Base-by-base conservation (phyloP, 2,329 filamentous ascomycete species). In the Fusarium lateritium region DNA sequence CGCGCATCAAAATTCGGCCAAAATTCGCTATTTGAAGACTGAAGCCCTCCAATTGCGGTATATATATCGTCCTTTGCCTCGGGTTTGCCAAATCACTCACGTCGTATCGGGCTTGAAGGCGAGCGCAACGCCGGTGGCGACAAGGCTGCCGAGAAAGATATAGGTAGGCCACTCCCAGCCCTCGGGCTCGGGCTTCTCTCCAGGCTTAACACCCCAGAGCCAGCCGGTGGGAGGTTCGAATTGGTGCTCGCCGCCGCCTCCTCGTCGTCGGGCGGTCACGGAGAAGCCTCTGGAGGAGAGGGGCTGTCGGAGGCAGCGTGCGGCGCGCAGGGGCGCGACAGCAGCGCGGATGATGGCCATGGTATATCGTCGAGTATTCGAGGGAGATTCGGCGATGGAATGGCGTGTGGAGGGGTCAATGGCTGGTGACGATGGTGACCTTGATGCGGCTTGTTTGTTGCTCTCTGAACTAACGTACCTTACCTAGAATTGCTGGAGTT, bases 81-180 rank as follows among this genome's bases (percentile, higher is more conserved):
- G 34, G 47, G 31, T 49, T 19, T 19, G 19, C 50, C 57, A 56
- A 57, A 59, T 63, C 53, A 94, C 94, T 84, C 87, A 99, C 96
- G 94, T 97, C 69, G 95, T 98, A 86, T 99, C 96, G 54, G 96
- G 96, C 90, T 98, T 98, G 80, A 96, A 98, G 67, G 93, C 94
- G 83, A 97, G 94, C 71, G 92, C 93, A 71, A 98, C 85, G 65
- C 88, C 89, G 56, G 90, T 91, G 70, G 94, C 85, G 28, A 89
- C 82, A 76, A 97, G 82, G 76, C 90, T 91, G 79, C 91, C 92
- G 81, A 97, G 94, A 50, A 94, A 94, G 79, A 92, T 93, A 79
- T 91, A 91, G 85, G 92, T 94, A 57, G 94, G 83, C 72, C 86
- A 89, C 87, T 99, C 96, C 96, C 96, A 99, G 53, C 95, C 96